Evolutionary conservation across 768 basidiomycete genomes (phyloP).

Genomic region (Auriscalpium microsporum): DNA sequence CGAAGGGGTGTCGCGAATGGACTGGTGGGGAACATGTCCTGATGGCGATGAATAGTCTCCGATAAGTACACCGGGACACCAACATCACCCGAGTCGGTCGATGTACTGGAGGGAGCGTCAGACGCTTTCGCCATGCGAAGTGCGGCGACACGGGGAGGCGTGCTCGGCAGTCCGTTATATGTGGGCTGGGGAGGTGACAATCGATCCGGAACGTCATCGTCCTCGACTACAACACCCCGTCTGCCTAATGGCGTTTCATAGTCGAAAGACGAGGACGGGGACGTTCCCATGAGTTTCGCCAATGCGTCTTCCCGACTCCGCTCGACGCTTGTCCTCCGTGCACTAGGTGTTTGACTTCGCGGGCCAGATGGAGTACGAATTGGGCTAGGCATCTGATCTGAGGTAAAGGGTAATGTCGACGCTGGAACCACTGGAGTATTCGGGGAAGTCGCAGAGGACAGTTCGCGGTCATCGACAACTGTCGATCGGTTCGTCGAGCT

Average conservation of each 20-base stretch:
- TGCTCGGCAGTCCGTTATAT: conserved; percentile 36
- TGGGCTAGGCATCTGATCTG: conserved; percentile 9
- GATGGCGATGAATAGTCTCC: conserved; percentile 40
- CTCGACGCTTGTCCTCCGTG: conserved; percentile 14
- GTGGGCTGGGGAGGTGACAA: conserved; percentile 30
- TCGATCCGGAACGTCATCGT: conserved; percentile 18
- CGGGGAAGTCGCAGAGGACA: conserved; percentile 15
- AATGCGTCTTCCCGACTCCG: conserved; percentile 13
- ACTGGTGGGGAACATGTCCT: conserved; percentile 56
- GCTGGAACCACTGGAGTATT: conserved; percentile 13
- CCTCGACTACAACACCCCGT: conserved; percentile 14
- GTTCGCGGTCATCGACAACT: conserved; percentile 25
- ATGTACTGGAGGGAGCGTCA: conserved; percentile 40
- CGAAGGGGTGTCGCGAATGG: conserved; percentile 66
- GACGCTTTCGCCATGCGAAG: conserved; percentile 40
- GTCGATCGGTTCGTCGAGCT: conserved; percentile 13
- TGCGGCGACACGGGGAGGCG: conserved; percentile 25
- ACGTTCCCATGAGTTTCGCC: conserved; percentile 11
- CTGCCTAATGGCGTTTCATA: conserved; percentile 10
- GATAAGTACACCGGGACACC: conserved; percentile 44
- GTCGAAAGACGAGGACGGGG: conserved; percentile 3
- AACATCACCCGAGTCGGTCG: conserved; percentile 37
- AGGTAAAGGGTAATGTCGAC: conserved; percentile 5
- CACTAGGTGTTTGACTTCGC: conserved; percentile 11
- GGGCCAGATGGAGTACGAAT: background rate